phyloP scores from a whole-genome alignment of 257 asterid species.

The Solanum okadae region DNA sequence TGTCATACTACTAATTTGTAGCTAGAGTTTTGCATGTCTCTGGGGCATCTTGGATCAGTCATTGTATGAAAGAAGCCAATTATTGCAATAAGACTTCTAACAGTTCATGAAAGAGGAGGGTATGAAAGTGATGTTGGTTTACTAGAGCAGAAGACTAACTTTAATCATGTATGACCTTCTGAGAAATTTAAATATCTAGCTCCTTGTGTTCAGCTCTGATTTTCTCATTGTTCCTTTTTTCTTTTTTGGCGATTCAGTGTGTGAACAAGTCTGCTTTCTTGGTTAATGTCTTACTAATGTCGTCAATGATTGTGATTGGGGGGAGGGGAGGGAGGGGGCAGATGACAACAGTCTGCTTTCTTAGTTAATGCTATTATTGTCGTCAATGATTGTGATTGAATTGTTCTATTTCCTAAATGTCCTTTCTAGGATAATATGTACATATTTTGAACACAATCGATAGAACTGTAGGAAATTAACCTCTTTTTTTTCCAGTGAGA shows the following conservation, averaged over 20 bases:
- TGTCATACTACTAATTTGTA: not conserved
- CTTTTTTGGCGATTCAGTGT: not conserved
- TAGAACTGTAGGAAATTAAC: not conserved
- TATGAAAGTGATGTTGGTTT: not conserved
- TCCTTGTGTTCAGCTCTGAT: not conserved
- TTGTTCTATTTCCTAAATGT: not conserved
- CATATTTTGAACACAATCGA: not conserved
- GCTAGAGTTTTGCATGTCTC: not conserved
- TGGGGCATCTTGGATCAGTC: not conserved
- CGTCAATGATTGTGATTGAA: not conserved
- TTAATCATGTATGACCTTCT: not conserved
- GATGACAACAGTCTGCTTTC: not conserved
- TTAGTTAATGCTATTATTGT: not conserved
- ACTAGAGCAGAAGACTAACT: not conserved
- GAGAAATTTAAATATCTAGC: not conserved
- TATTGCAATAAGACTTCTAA: not conserved
- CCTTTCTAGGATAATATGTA: not conserved
- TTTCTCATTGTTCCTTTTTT: not conserved
- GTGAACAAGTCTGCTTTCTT: not conserved
- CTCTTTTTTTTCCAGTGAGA: not conserved
- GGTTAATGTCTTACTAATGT: not conserved
- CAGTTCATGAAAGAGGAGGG: not conserved
- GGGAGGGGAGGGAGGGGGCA: not conserved
- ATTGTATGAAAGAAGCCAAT: not conserved
- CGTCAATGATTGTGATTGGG: not conserved